These are phyloP conservation scores for Trichoderma endophyticum DNA, from an alignment of 2,329 filamentous ascomycete species.

Conservation along the genomic window DNA sequence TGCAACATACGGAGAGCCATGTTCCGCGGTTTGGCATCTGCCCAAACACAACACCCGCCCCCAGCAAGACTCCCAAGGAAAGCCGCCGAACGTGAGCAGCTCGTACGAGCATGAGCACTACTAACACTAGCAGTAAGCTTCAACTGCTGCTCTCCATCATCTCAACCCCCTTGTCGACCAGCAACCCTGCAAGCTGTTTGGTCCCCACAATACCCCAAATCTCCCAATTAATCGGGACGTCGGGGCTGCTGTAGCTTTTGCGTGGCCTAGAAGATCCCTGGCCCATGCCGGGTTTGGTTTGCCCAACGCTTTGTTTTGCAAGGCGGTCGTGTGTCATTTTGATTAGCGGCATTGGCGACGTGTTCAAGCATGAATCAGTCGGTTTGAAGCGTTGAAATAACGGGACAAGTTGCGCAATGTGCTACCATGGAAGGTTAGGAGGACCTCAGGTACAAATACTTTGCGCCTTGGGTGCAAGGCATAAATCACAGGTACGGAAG, in stretches of 20 bases:
- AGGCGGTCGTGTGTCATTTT: constrained; percentile 7
- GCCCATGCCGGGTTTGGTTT: background rate
- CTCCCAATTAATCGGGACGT: constrained; percentile 15
- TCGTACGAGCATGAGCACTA: background rate
- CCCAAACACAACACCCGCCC: background rate
- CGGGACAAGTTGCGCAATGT: background rate
- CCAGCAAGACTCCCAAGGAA: background rate
- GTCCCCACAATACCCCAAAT: constrained; percentile 16
- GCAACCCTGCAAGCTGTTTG: background rate
- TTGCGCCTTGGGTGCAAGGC: background rate
- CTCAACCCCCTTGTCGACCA: background rate
- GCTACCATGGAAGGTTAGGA: background rate
- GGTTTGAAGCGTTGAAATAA: background rate
- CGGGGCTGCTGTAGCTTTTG: constrained; percentile 1
- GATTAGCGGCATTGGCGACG: constrained; percentile 5
- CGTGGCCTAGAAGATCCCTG: background rate
- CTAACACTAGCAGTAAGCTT: constrained; percentile 1
- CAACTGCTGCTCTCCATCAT: background rate
- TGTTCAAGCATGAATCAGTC: background rate
- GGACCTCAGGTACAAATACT: background rate
- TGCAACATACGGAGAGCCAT: background rate
- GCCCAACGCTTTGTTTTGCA: constrained; percentile 3
- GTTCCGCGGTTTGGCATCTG: background rate
- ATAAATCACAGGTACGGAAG: background rate
- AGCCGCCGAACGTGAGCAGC: background rate